Base-by-base conservation (phyloP, 2,329 filamentous ascomycete species). In the Diaporthe sp. region DNA sequence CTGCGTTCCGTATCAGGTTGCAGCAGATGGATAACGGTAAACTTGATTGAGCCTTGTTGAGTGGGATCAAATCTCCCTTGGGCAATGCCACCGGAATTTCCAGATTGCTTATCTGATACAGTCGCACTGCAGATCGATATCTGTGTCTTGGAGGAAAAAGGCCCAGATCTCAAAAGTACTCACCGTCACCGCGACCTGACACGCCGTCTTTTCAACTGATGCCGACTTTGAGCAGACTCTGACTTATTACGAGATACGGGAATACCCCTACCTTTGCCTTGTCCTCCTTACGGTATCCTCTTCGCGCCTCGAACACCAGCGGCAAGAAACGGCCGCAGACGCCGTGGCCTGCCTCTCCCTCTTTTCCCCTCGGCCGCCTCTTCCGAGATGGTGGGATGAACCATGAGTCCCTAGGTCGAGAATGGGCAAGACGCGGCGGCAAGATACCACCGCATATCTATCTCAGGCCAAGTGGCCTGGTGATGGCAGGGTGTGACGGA, bases 301-400 rank as follows among this genome's bases (percentile, higher is more conserved):
- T 37, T 25, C 31, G 6, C 57, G 34, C 22, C 22, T 58, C 6
- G 55, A 12, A 37, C 28, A 31, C 31, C 55, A 37, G 55, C 20
- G 55, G 28, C 25, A 8, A 31, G n/a, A 31, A 31, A 31, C 44
- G 51, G 51, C 25, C 0, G 12, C 10, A 55, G 51, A 55, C n/a
- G 51, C 25, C 51, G 15, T 12, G 55, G 7, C 28, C 28, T 9
- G 28, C 17, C 12, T 61, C 5, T 25, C 22, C 57, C 22, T 42
- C 34, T 42, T 25, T 20, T 22, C 34, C 57, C 13, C 22, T 65
- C 47, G 58, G 71, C 71, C 47, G 51, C 57, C 58, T 73, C 71
- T 53, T 44, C 71, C 71, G 71, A 65, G 37, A 44, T 63, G 49
- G 57, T 42, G 58, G 42, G 63, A 5, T 67, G 42, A 34, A 34